Evolutionary conservation across 176 grass and related monocot species (phyloP), one percentile per base, ranked within the genome.

Genomic region (Oryza brachyantha): DNA sequence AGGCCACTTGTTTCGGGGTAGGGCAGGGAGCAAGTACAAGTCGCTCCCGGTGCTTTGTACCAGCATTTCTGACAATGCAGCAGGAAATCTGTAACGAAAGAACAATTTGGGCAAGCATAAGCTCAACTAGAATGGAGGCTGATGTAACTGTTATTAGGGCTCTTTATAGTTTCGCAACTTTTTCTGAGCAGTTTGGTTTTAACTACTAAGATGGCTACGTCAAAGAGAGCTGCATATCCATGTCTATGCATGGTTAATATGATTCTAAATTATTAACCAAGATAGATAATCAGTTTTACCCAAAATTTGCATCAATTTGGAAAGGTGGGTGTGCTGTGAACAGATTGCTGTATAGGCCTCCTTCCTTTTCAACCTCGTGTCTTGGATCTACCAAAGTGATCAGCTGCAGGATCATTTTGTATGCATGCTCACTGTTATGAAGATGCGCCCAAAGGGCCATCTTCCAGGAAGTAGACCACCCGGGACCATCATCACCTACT

Each of bases 381-480:
- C 87, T 68, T 42, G 91, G 91, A 88, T 94, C 87, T 42, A 97
- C 76, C 89, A 97, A 86, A 69, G 73, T 90, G 64, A 97, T 92
- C 52, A 97, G 66, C 69, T 84, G 95, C 42, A 69, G 89, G 32
- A 97, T 88, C 91, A 97, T 88, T 79, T 78, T 90, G 77, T 97
- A 94, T 64, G 95, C 92, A 79, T 97, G 91, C 32, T 97, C 77
- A 64, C 83, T 88, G 69, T 90, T 94, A 76, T 61, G 92, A 86
- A 97, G 76, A 70, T 50, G 86, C 50, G 95, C 91, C 95, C 92
- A 94, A 75, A 94, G 78, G 52, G 89, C 89, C 91, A 97, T 94
- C 83, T 97, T 97, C 95, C 95, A 97, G 82, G 92, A 81, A 79
- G 89, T 97, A 38, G 95, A 97, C 95, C 95, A 97, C 13, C 85